Evolutionary conservation across 495 filamentous ascomycete genomes (phyloP).

Genomic region (Neurospora sp.): DNA sequence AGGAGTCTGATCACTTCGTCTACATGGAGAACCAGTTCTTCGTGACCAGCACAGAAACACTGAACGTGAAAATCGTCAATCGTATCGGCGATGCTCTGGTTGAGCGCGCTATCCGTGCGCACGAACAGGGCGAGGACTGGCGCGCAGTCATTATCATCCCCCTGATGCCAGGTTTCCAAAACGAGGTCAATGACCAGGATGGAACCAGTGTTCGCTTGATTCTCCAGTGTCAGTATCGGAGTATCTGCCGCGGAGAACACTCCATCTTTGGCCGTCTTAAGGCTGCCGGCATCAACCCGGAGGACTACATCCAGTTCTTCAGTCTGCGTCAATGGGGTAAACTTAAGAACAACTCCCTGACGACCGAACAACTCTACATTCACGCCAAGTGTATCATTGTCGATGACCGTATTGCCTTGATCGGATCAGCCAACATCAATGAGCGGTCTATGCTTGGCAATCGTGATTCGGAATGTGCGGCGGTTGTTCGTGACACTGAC

Average conservation of each 20-base stretch:
- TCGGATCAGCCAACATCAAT: slow-evolving; percentile 98
- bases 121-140: slow-evolving; percentile 81
- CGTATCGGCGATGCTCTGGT: slow-evolving; percentile 92
- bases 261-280: slow-evolving; percentile 85
- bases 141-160: slow-evolving; percentile 90
- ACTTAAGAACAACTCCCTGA: slow-evolving; percentile 71
- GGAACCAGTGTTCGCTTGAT: slow-evolving; percentile 91
- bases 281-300: slow-evolving; percentile 78
- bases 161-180: slow-evolving; percentile 96
- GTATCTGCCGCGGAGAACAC: slow-evolving; percentile 86
- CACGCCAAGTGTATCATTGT: slow-evolving; percentile 97
- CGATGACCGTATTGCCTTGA: slow-evolving; percentile 86
- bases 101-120: slow-evolving; percentile 76
- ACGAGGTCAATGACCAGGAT: slow-evolving; percentile 86
- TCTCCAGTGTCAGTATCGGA: slow-evolving; percentile 95
- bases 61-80: slow-evolving; percentile 82
- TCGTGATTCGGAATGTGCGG: slow-evolving; percentile 85
- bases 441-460: slow-evolving; percentile 91
- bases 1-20: slow-evolving; percentile 91
- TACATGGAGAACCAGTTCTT: slow-evolving; percentile 99
- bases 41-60: slow-evolving; percentile 83
- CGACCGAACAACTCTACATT: slow-evolving; percentile 96
- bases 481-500: slow-evolving; percentile 86
- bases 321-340: slow-evolving; percentile 87
- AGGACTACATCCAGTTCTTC: slow-evolving; percentile 95